Evolutionary conservation across 306 rosid species (phyloP).

Genomic region (Comarum palustre): DNA sequence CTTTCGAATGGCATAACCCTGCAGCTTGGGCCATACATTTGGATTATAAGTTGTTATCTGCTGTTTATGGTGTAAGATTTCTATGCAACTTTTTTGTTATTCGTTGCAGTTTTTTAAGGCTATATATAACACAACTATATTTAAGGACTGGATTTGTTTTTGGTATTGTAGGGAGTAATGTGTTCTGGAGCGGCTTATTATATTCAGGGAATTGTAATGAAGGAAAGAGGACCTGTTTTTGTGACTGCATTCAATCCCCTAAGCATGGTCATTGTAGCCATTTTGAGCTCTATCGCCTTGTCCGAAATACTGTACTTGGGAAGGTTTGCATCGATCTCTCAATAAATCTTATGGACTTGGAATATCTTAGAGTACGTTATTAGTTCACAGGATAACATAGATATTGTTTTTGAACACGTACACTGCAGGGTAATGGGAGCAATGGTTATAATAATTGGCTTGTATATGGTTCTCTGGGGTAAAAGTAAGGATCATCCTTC

Average conservation of each 20-base stretch:
- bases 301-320: slow-evolving; percentile 41
- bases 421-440: slow-evolving; percentile 46
- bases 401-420: neutral
- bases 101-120: neutral
- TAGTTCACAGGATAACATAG: neutral
- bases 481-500: slow-evolving; percentile 36
- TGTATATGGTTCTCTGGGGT: slow-evolving; percentile 54
- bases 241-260: slow-evolving; percentile 47
- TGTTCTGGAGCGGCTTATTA: slow-evolving; percentile 38
- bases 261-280: slow-evolving; percentile 45
- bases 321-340: slow-evolving; percentile 30
- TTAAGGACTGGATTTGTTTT: neutral
- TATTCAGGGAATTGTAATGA: slow-evolving; percentile 44
- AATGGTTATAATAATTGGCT: slow-evolving; percentile 37
- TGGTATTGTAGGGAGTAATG: slow-evolving; percentile 43
- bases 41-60: slow-evolving; percentile 35
- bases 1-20: slow-evolving; percentile 43
- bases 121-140: neutral
- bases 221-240: slow-evolving; percentile 54
- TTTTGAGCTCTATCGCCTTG: slow-evolving; percentile 37
- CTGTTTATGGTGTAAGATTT: slow-evolving; percentile 42
- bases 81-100: neutral
- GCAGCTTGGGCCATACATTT: slow-evolving; percentile 45
- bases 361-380: neutral
- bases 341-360: neutral